Conservation (phyloP, 306 rosid species). For the Coriaria nepalensis region DNA sequence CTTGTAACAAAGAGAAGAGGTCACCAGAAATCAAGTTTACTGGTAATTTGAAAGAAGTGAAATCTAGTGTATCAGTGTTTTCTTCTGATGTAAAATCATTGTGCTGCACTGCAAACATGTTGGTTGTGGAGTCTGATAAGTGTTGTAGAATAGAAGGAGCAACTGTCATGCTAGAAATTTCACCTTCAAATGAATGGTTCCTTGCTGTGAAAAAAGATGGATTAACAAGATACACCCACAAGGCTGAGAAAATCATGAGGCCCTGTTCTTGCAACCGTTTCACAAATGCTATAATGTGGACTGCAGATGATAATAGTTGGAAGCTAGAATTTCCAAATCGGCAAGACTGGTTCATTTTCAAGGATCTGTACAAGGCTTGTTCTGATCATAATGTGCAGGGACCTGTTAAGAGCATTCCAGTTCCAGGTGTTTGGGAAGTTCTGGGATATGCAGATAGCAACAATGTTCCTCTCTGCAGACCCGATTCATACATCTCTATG, state of each 20-base stretch:
- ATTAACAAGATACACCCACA: slow-evolving; percentile 28
- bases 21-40: slow-evolving; percentile 11
- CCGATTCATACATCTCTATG: slow-evolving; percentile 38
- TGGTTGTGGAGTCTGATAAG: slow-evolving; percentile 42
- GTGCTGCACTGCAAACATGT: slow-evolving; percentile 38
- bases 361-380: slow-evolving; percentile 66
- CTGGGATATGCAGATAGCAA: slow-evolving; percentile 26
- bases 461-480: slow-evolving; percentile 25
- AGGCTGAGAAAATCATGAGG: slow-evolving; percentile 47
- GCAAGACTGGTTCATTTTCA: slow-evolving; percentile 47
- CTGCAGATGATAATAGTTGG: slow-evolving; percentile 30
- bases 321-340: slow-evolving; percentile 55
- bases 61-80: slow-evolving; percentile 14
- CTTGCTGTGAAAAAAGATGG: slow-evolving; percentile 62
- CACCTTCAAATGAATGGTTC: slow-evolving; percentile 42
- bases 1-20: slow-evolving; percentile 28
- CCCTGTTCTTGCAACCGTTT: slow-evolving; percentile 36
- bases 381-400: slow-evolving; percentile 31
- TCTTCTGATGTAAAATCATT: slow-evolving; percentile 21
- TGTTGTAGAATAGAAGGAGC: slow-evolving; percentile 47
- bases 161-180: slow-evolving; percentile 27
- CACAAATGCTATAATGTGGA: slow-evolving; percentile 37
- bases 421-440: slow-evolving; percentile 55
- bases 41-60: slow-evolving; percentile 20
- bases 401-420: slow-evolving; percentile 39